Conservation (phyloP, 805 yeast species). For the Saturnispora serradocipensis region DNA sequence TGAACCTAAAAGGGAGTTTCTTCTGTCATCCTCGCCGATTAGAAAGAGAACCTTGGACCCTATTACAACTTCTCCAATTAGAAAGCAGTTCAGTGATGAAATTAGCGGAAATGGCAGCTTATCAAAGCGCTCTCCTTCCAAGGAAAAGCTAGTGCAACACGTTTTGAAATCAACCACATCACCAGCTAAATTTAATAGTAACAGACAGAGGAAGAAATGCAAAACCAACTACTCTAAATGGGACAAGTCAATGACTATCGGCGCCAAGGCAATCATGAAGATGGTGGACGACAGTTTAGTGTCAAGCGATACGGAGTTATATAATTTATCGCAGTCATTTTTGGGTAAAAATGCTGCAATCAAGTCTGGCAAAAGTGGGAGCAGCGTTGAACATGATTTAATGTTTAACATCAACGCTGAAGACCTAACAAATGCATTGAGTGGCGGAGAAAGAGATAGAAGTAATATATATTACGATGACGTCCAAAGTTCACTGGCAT, state of each 20-base stretch:
- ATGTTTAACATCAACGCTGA: conserved; percentile 23
- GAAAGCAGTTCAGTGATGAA: background rate
- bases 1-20: background rate
- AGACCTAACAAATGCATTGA: conserved; percentile 24
- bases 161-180: conserved; percentile 3
- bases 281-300: conserved; percentile 33
- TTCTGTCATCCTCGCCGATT: background rate
- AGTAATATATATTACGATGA: background rate
- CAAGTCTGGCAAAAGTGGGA: background rate
- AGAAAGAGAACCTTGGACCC: background rate
- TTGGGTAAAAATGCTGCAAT: conserved; percentile 5
- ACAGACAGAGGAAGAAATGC: conserved; percentile 3
- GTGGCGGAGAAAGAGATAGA: background rate
- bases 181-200: background rate
- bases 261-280: conserved; percentile 28
- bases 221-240: conserved; percentile 20
- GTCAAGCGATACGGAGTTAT: conserved; percentile 28
- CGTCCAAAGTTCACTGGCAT: background rate
- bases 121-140: background rate
- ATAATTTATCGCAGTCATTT: conserved; percentile 16
- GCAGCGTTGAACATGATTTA: conserved; percentile 2
- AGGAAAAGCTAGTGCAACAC: background rate
- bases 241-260: conserved; percentile 30
- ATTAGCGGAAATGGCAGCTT: background rate
- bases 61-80: background rate